phyloP scores from a whole-genome alignment of 495 filamentous ascomycete genomes.

The Penicillium lividum region DNA sequence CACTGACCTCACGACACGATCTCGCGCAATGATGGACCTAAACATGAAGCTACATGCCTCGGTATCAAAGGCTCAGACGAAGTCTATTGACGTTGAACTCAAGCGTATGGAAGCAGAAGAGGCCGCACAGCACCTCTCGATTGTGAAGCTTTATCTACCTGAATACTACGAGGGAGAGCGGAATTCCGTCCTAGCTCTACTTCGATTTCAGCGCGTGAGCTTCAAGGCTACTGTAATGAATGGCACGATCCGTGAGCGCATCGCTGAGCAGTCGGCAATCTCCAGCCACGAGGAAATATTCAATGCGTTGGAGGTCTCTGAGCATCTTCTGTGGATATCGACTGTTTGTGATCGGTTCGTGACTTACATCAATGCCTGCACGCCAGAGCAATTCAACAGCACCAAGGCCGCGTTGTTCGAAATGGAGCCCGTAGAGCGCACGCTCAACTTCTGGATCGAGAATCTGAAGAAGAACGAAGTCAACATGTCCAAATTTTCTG shows the following conservation, averaged over 20 bases:
- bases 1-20: constrained; percentile 79
- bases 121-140: constrained; percentile 81
- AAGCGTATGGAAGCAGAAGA: constrained; percentile 86
- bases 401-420: constrained; percentile 81
- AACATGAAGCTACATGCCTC: constrained; percentile 91
- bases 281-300: constrained; percentile 73
- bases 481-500: constrained; percentile 76
- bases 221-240: constrained; percentile 86
- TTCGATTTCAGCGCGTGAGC: constrained; percentile 82
- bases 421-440: constrained; percentile 88
- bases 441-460: constrained; percentile 87
- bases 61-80: constrained; percentile 85
- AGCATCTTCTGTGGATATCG: constrained; percentile 83
- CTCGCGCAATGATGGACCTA: constrained; percentile 91
- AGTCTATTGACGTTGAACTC: constrained; percentile 89
- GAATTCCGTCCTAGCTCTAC: constrained; percentile 79
- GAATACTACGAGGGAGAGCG: constrained; percentile 77
- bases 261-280: constrained; percentile 55
- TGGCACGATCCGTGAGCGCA: constrained; percentile 74
- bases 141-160: constrained; percentile 85
- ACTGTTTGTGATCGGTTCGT: constrained; percentile 83
- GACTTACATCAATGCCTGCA: constrained; percentile 72
- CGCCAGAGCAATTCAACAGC: constrained; percentile 70
- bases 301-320: constrained; percentile 73
- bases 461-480: constrained; percentile 79